Conservation (phyloP, 139 green algal genomes). For the Tetraselmis striata region DNA sequence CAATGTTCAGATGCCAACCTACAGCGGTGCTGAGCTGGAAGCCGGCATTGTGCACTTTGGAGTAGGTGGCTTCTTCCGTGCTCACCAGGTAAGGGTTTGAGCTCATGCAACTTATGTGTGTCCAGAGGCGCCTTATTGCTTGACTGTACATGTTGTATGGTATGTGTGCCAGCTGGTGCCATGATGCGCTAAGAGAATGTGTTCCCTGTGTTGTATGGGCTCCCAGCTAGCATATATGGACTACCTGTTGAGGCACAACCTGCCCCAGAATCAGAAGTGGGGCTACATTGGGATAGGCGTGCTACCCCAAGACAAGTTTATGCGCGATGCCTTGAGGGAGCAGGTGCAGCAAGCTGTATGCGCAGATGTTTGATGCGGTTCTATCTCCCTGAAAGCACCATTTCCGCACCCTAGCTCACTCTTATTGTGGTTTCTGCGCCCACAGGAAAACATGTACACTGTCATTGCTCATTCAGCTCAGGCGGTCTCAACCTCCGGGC, state of each 20-base stretch:
- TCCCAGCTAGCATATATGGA: conserved; percentile 5
- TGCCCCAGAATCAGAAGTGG: background rate
- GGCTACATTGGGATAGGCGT: background rate
- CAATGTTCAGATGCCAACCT: background rate
- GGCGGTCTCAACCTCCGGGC: background rate
- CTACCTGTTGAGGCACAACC: conserved; percentile 3
- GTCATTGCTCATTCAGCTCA: background rate
- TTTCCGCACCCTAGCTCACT: too few relatives aligned
- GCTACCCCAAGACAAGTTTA: background rate
- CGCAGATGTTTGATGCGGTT: too few relatives aligned
- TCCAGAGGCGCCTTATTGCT: too few relatives aligned
- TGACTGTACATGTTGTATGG: too few relatives aligned
- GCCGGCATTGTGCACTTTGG: conserved; percentile 4
- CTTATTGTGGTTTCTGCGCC: too few relatives aligned
- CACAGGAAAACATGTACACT: background rate
- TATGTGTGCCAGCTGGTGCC: too few relatives aligned
- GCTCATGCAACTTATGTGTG: too few relatives aligned
- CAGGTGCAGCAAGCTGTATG: background rate
- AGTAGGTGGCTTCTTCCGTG: conserved; percentile 6
- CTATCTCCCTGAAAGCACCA: too few relatives aligned
- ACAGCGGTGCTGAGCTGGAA: background rate
- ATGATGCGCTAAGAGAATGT: too few relatives aligned
- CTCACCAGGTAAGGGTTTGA: too few relatives aligned
- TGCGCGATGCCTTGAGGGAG: conserved; percentile 2
- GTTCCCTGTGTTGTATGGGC: too few relatives aligned